Percentiles rank a stretch among this genome's conserved stretches.
These are phyloP conservation scores for Luffa acutangula DNA, from an alignment of 306 rosid genomes.

Conservation along the genomic window DNA sequence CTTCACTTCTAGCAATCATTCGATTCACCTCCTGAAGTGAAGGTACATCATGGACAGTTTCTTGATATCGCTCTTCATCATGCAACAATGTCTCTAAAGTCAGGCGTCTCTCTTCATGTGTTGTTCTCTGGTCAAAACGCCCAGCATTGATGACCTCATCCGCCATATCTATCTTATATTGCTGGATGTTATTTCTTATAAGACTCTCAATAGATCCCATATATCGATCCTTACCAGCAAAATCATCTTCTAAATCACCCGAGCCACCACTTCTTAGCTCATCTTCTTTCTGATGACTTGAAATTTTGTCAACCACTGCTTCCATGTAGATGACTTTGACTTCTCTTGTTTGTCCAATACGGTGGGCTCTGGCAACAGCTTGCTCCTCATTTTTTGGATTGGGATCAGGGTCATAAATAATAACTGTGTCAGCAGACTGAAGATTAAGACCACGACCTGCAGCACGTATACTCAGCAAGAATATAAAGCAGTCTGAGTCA, in stretches of 20 bases:
- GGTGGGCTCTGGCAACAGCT: constrained; percentile 99
- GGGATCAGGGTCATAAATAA: constrained; percentile 97
- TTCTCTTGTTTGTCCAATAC: constrained; percentile 94
- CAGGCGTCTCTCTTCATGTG: constrained; percentile 94
- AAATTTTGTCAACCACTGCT: constrained; percentile 87
- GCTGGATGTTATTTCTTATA: constrained; percentile 89
- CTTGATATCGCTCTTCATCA: constrained; percentile 95
- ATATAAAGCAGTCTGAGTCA: constrained; percentile 74
- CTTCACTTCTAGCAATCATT: constrained; percentile 91
- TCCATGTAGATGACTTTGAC: constrained; percentile 96
- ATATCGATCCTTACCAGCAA: constrained; percentile 96
- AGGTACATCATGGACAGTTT: constrained; percentile 89
- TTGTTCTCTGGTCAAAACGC: constrained; percentile 97
- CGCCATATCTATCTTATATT: constrained; percentile 97
- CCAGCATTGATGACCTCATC: constrained; percentile 99
- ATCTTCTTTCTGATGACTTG: constrained; percentile 91
- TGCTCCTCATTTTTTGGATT: constrained; percentile 98
- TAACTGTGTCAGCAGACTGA: constrained; percentile 95
- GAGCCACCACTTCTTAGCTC: constrained; percentile 73
- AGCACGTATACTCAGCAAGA: constrained; percentile 96
- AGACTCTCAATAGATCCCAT: constrained; percentile 94
- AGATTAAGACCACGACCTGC: constrained; percentile 99
- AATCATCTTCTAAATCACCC: constrained; percentile 81
- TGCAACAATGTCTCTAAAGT: constrained; percentile 90
- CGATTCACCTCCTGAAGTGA: constrained; percentile 93